Evolutionary conservation across 169 alveolate species (phyloP), one percentile per base, ranked within the genome.

Genomic region (Theileria luwenshuni): DNA sequence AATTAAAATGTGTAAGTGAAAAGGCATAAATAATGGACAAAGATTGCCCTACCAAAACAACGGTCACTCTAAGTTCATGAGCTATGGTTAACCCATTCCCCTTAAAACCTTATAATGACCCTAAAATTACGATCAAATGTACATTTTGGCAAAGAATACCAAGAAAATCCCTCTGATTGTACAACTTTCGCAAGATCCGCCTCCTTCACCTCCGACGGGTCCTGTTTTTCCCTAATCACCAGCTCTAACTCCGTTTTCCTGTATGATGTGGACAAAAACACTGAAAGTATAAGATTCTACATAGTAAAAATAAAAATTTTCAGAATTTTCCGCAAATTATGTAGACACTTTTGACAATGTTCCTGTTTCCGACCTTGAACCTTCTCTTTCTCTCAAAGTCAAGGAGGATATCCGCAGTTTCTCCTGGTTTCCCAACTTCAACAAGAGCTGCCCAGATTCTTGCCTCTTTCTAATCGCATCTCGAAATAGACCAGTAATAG

Each of bases 401-500:
- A 15, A 71, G 38, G 85, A 81, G 17, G 85, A 81, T 30, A 21
- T 81, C n/a, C 62, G 89, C 59, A 62, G 27, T 45, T 47, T 73
- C n/a, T 69, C 72, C 41, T 81, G 74, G 75, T 81, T 81, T 42
- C 89, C 89, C 23, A 74, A 69, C 21, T 81, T 52, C 51, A 62
- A 30, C 10, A 27, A 17, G 19, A 19, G 38, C n/a, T 60, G 51
- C 33, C 85, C 84, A 3, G 89, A 72, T 64, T 73, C 85, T 2
- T 73, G 85, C 21, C 74, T 84, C 38, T 67, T 81, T 5, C 43
- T 74, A 15, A 33, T 48, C 21, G 84, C 80, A 17, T 61, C 83
- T 7, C 59, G 85, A 25, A 77, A 77, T 17, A 67, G 28, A 19
- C 89, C 89, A 23, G 89, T 81, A 74, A 19, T 76, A 62, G 21